A percentile compares a stretch with the other conserved stretches of the same genome.
Conservation (phyloP, 306 rosid genomes). For the Lathyrus tuberosus region DNA sequence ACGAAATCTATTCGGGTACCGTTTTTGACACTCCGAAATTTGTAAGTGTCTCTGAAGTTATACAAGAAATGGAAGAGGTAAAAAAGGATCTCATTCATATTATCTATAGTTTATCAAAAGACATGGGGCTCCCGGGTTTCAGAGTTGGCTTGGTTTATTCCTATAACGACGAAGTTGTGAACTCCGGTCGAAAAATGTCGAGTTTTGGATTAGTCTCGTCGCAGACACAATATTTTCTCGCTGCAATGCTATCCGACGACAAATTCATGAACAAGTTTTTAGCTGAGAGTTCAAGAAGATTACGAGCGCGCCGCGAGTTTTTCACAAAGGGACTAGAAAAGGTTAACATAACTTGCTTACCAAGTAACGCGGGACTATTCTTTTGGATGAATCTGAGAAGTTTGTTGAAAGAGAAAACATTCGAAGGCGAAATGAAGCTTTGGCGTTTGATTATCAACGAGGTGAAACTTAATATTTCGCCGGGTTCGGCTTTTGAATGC, state of each 20-base stretch:
- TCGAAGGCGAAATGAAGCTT: conserved; percentile 68
- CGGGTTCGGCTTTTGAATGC: conserved; percentile 77
- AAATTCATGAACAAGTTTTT: conserved; percentile 52
- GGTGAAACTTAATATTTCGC: conserved; percentile 83
- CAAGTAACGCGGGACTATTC: conserved; percentile 76
- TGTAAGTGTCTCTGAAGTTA: conserved; percentile 63
- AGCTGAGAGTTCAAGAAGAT: conserved; percentile 56
- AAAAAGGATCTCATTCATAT: conserved; percentile 73
- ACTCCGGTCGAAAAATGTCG: conserved; percentile 69
- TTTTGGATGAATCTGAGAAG: conserved; percentile 78
- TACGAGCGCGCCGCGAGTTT: conserved; percentile 40
- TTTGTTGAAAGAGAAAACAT: conserved; percentile 55
- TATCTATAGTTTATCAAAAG: conserved; percentile 79
- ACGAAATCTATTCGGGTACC: conserved; percentile 84
- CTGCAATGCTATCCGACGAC: conserved; percentile 66
- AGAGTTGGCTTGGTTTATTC: conserved; percentile 89
- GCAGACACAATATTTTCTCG: conserved; percentile 71
- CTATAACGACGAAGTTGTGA: conserved; percentile 66
- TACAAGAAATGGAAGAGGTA: conserved; percentile 50
- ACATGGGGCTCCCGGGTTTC: conserved; percentile 88
- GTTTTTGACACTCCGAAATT: conserved; percentile 53
- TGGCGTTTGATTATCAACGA: conserved; percentile 73
- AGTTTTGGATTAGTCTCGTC: conserved; percentile 85
- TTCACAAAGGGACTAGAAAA: conserved; percentile 64
- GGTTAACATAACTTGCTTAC: conserved; percentile 64